phyloP scores from a whole-genome alignment of 1,284 basidiomycete species.

The Xerocomus minutiporus region DNA sequence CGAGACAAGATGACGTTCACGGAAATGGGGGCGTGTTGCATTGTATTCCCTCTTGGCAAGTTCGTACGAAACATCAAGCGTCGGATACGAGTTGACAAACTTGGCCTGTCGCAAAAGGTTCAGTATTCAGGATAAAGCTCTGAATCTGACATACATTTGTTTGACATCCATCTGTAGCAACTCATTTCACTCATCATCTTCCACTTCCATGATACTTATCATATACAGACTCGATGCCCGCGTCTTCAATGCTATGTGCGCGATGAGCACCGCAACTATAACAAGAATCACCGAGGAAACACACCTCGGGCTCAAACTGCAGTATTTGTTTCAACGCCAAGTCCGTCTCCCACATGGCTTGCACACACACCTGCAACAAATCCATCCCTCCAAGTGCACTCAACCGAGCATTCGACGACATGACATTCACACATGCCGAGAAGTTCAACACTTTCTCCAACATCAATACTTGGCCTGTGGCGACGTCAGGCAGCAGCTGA shows the following conservation, averaged over 20 bases:
- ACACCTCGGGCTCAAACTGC: slow-evolving; percentile 84
- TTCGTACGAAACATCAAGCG: slow-evolving; percentile 82
- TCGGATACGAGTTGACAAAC: slow-evolving; percentile 93
- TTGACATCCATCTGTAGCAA: slow-evolving; percentile 12
- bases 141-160: slow-evolving; percentile 65
- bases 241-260: slow-evolving; percentile 65
- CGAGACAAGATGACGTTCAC: slow-evolving; percentile 79
- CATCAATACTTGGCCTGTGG: slow-evolving; percentile 83
- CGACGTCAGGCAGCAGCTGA: slow-evolving; percentile 87
- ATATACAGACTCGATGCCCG: slow-evolving; percentile 82
- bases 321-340: slow-evolving; percentile 93
- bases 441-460: slow-evolving; percentile 89
- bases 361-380: slow-evolving; percentile 98
- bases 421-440: slow-evolving; percentile 94
- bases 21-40: neutral
- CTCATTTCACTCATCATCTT: slow-evolving; percentile 69
- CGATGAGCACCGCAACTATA: slow-evolving; percentile 3
- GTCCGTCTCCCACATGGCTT: slow-evolving; percentile 97
- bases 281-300: neutral
- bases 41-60: slow-evolving; percentile 41
- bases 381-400: slow-evolving; percentile 98
- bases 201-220: slow-evolving; percentile 98
- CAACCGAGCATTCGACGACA: slow-evolving; percentile 94
- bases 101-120: slow-evolving; percentile 30
- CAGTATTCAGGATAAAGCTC: slow-evolving; percentile 10